A percentile compares a stretch with the other conserved stretches of the same genome.
phyloP scores from a whole-genome alignment of 805 yeast genomes.

The Saturnispora galanensis region DNA sequence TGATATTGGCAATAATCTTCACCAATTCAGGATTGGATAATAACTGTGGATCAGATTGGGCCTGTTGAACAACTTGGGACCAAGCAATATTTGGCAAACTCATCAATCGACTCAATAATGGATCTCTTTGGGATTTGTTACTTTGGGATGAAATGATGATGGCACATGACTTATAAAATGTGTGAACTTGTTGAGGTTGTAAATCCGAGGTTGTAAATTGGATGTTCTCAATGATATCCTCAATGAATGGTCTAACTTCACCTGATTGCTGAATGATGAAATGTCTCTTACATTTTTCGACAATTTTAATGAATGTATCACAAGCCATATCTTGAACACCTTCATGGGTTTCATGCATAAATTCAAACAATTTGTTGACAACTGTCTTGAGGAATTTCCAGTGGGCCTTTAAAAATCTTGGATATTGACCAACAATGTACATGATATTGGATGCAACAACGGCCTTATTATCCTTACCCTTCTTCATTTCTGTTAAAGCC shows the following conservation, averaged over 20 bases:
- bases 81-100: conserved; percentile 89
- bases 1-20: conserved; percentile 83
- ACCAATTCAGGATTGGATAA: conserved; percentile 73
- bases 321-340: conserved; percentile 99
- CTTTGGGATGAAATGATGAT: conserved; percentile 84
- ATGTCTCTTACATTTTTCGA: conserved; percentile 90
- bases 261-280: conserved; percentile 81
- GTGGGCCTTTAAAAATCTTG: conserved; percentile 93
- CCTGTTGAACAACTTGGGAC: conserved; percentile 79
- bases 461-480: conserved; percentile 97
- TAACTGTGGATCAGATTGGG: conserved; percentile 73
- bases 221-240: conserved; percentile 76
- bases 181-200: conserved; percentile 95
- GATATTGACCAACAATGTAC: conserved; percentile 99
- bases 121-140: conserved; percentile 55
- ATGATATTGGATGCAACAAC: conserved; percentile 99
- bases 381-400: conserved; percentile 97
- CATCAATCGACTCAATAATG: conserved; percentile 73
- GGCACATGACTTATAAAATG: conserved; percentile 97
- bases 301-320: conserved; percentile 94
- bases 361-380: conserved; percentile 88
- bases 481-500: conserved; percentile 87
- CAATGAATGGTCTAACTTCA: conserved; percentile 84
- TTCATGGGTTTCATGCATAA: conserved; percentile 99
- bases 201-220: conserved; percentile 83